Percentiles rank a stretch among this genome's conserved stretches.
These are phyloP conservation scores for Termitomyces sp. DNA, from an alignment of 768 basidiomycete genomes.

Conservation along the genomic window DNA sequence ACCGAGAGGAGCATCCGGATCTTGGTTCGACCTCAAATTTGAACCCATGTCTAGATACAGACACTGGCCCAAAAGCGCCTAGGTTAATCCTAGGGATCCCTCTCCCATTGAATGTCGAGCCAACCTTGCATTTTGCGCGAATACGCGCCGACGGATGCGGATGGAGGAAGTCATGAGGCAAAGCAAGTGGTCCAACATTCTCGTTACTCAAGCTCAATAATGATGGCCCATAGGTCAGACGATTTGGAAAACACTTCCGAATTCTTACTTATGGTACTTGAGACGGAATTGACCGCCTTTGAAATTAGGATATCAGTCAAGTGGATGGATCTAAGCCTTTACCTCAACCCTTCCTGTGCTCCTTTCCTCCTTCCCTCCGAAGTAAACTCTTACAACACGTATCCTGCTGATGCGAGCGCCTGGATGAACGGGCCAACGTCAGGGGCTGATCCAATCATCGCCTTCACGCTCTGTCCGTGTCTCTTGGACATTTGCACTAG, in stretches of 20 bases:
- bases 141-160: neutral
- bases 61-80: no score
- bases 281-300: neutral
- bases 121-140: no score
- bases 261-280: neutral
- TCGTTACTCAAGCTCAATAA: neutral
- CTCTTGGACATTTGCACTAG: slow-evolving; percentile 33
- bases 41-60: no score
- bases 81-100: no score
- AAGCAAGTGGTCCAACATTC: neutral
- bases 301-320: neutral
- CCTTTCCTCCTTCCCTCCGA: neutral
- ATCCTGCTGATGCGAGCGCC: slow-evolving; percentile 22
- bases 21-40: no score
- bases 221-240: no score
- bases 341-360: neutral
- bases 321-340: neutral
- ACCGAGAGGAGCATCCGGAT: no score
- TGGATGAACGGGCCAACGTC: slow-evolving; percentile 27
- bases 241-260: no score
- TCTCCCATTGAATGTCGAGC: no score
- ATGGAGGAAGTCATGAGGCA: neutral
- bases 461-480: slow-evolving; percentile 33
- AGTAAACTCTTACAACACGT: slow-evolving; percentile 12
- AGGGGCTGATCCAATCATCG: slow-evolving; percentile 30